Evolutionary conservation across 2,329 filamentous ascomycete species (phyloP), one percentile per base, ranked within the genome.

Genomic region (Corniculantispora saksenae): DNA sequence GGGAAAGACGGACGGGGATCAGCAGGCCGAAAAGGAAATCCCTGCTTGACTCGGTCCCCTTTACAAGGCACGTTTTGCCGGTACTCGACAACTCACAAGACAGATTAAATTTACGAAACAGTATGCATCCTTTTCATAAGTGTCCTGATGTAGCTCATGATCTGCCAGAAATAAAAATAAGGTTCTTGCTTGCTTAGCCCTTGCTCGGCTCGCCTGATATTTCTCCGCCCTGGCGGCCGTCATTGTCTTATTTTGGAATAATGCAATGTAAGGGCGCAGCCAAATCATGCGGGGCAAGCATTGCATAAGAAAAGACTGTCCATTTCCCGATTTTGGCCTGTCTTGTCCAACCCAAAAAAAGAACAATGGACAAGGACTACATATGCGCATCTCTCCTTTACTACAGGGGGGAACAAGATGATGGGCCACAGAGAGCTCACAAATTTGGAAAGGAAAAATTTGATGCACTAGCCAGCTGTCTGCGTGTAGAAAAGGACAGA

Each of bases 211-310:
- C 27, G 29, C 53, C 23, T 40, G 32, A 32, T 55, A 38, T 3
- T 23, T 55, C 53, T 40, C 51, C 53, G 53, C 53, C 27, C 5
- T 32, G 29, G 53, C 23, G 21, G 12, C 48, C 17, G 38, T 43
- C 38, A 43, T 7, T 43, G 10, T 43, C 38, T 43, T 15, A 13
- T 43, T 43, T 6, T 19, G 38, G 38, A 19, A 51, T 27, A 51
- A 55, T 12, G 35, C 10, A 8, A 55, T 55, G 53, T 38, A 55
- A 32, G 53, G 53, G 53, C 3, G n/a, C 27, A 27, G 21, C 8
- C 48, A 23, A 29, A 55, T 55, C n/a, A 40, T 55, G 53, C 53
- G 53, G 53, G 53, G 53, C 53, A 40, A n/a, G 53, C 32, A 40
- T 55, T 38, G 53, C 53, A 55, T 55, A 19, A 55, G 17, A 38